phyloP scores from a whole-genome alignment of 495 filamentous ascomycete genomes.

The Platismatia glauca region DNA sequence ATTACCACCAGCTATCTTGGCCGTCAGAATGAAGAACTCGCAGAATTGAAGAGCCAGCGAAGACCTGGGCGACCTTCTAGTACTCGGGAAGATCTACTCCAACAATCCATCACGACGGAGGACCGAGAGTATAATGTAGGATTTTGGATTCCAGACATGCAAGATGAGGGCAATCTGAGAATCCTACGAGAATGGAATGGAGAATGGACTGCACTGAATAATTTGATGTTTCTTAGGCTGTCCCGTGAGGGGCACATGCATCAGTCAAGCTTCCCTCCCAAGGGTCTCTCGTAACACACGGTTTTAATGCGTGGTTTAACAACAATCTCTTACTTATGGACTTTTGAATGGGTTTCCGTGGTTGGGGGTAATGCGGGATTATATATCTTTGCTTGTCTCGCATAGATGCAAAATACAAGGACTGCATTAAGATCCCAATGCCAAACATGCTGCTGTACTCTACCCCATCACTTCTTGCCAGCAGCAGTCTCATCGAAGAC shows the following conservation, averaged over 20 bases:
- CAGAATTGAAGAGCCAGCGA: conserved; percentile 61
- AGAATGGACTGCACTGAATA: conserved; percentile 50
- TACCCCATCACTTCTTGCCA: conserved; percentile 12
- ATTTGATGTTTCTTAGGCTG: conserved; percentile 55
- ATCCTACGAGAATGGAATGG: conserved; percentile 52
- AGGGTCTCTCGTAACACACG: conserved; percentile 31
- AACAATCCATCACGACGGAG: conserved; percentile 59
- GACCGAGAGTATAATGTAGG: conserved; percentile 75
- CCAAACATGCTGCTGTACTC: background rate
- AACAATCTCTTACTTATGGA: background rate
- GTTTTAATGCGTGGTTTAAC: background rate
- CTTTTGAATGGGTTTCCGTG: too few relatives aligned
- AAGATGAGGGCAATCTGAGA: conserved; percentile 43
- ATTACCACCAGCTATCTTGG: conserved; percentile 54
- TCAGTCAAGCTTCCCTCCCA: conserved; percentile 59
- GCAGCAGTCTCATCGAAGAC: conserved; percentile 63
- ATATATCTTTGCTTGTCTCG: conserved; percentile 6
- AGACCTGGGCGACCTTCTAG: conserved; percentile 74
- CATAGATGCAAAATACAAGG: background rate
- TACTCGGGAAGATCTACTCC: conserved; percentile 65
- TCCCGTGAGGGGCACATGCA: conserved; percentile 46
- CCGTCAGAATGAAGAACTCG: conserved; percentile 68
- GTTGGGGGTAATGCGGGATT: background rate
- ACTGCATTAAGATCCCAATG: background rate
- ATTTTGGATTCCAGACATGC: conserved; percentile 64